A percentile compares a stretch with the other conserved stretches of the same genome.
Conservation (phyloP, 495 filamentous ascomycete species). For the Entonaema liquescens region DNA sequence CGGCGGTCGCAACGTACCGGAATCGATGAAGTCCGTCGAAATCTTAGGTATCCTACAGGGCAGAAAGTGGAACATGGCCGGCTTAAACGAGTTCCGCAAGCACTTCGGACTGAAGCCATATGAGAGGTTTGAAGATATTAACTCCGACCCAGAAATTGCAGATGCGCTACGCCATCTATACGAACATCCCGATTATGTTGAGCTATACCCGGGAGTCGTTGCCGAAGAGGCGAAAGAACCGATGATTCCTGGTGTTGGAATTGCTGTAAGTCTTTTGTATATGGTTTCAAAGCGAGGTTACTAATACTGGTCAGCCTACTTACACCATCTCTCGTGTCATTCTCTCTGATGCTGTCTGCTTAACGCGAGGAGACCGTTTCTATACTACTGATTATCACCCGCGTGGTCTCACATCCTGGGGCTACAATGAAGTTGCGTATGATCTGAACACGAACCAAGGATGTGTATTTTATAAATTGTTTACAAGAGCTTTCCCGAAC, state of each 20-base stretch:
- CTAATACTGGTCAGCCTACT: slow-evolving; percentile 57
- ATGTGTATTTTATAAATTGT: slow-evolving; percentile 86
- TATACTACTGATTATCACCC: slow-evolving; percentile 81
- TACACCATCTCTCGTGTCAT: slow-evolving; percentile 86
- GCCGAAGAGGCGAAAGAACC: slow-evolving; percentile 81
- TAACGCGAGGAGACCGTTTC: slow-evolving; percentile 89
- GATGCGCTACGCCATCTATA: slow-evolving; percentile 77
- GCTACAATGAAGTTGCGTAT: slow-evolving; percentile 72
- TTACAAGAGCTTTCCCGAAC: slow-evolving; percentile 79
- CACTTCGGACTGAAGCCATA: slow-evolving; percentile 81
- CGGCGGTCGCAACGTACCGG: slow-evolving; percentile 79
- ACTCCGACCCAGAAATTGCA: slow-evolving; percentile 72
- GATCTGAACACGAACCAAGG: slow-evolving; percentile 80
- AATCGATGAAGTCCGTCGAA: slow-evolving; percentile 76
- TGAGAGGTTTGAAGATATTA: slow-evolving; percentile 84
- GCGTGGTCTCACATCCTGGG: slow-evolving; percentile 84
- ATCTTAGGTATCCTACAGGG: slow-evolving; percentile 87
- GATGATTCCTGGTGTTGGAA: slow-evolving; percentile 79
- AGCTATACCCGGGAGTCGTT: slow-evolving; percentile 66
- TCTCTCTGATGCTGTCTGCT: slow-evolving; percentile 82
- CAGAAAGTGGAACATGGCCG: slow-evolving; percentile 81
- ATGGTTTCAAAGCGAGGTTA: neutral
- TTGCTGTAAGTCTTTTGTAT: slow-evolving; percentile 55
- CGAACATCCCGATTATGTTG: slow-evolving; percentile 71
- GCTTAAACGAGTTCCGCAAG: slow-evolving; percentile 86